Evolutionary conservation across 306 rosid species (phyloP).

Genomic region (Quercus bicolor): DNA sequence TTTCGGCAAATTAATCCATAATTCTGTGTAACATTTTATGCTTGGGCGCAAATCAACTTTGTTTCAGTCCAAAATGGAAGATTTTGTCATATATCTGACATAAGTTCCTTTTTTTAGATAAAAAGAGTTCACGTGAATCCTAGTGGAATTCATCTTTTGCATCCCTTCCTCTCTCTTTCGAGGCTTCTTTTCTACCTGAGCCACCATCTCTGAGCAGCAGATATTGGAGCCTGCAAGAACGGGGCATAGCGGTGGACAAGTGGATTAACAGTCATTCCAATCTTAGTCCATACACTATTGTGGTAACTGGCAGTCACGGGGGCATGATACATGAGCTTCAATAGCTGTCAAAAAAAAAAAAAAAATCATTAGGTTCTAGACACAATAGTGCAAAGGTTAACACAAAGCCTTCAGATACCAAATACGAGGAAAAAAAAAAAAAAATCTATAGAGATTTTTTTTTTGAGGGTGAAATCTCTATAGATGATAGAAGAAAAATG

Average conservation of each 20-base stretch:
- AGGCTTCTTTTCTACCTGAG: constrained; percentile 49
- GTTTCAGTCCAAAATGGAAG: constrained; percentile 24
- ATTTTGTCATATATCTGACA: constrained; percentile 19
- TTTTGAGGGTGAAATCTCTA: not conserved
- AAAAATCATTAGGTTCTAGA: not conserved
- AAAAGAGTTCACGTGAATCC: not conserved
- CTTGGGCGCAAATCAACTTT: not conserved
- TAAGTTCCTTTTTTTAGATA: constrained; percentile 2
- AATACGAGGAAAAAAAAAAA: not conserved
- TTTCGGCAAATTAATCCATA: not conserved
- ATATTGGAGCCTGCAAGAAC: constrained; percentile 60
- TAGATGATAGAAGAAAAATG: constrained; percentile 2
- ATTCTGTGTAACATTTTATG: not conserved
- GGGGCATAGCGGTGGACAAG: constrained; percentile 60
- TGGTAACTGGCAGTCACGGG: constrained; percentile 84
- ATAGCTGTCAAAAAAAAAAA: constrained; percentile 42
- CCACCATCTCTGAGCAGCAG: constrained; percentile 92
- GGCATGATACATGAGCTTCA: constrained; percentile 92
- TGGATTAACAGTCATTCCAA: constrained; percentile 61
- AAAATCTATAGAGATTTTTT: not conserved
- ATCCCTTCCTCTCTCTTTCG: not conserved
- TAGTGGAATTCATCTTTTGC: not conserved
- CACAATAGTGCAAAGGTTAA: not conserved
- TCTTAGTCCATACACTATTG: constrained; percentile 77
- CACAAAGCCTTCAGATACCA: not conserved